Evolutionary conservation across 345 rosid species (phyloP), one percentile per base, ranked within the genome.

Genomic region (Pugionium dolabratum): DNA sequence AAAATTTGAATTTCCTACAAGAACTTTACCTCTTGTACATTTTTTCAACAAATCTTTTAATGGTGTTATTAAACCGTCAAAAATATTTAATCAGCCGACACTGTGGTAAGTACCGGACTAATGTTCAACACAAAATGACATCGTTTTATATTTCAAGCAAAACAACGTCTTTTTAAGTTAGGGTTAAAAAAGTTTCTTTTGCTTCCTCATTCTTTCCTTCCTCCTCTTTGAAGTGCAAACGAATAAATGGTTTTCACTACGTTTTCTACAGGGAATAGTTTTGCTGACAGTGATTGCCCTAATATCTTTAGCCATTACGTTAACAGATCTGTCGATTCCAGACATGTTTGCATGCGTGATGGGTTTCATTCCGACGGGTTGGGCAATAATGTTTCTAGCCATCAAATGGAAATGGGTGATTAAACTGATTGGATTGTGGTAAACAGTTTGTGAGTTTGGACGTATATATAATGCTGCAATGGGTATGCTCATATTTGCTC

Each of bases 401-500:
- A 50, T 93, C 58, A 72, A 96, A 9, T 93, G 99, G 99, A 93
- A 79, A 76, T 74, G 40, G 62, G 30, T 93, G 28, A 83, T 85
- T 1, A 44, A 79, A 79, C 67, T 66, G 48, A 53, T 94, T 30
- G 97, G 97, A 7, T 64, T 94, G 75, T 86, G 95, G 97, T 96
- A 94, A 49, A 85, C 97, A 0, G 83, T 93, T 0, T 78, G 96
- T 49, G 99, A 90, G 78, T 83, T 90, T 72, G 89, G 95, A 27
- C 84, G 99, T 56, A 80, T 86, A 64, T 94, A 90, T 52, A 97
- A 94, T 63, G 97, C 96, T 25, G 97, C 88, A 54, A 94, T 90
- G 97, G 99, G 97, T 4, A 49, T 78, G 62, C 50, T 94, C 42
- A 84, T 94, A 57, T 94, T 94, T 77, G 79, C 82, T 31, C 99